These are phyloP conservation scores for Fusarium gaditjirri DNA, from an alignment of 2,329 filamentous ascomycete genomes.

Conservation along the genomic window DNA sequence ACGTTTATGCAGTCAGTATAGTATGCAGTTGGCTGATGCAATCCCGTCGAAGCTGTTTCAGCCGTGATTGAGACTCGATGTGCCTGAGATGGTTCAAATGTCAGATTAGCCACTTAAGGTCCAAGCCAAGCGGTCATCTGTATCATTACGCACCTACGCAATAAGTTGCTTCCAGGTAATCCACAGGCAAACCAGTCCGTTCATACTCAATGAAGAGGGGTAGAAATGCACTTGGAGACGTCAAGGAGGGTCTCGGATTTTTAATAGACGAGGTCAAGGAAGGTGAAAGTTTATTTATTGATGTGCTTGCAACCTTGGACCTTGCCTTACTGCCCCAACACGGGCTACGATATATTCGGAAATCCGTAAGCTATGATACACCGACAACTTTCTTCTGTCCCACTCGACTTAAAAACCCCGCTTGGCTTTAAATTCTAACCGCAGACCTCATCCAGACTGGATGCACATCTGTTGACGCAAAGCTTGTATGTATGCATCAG, in stretches of 20 bases:
- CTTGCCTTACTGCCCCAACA: background rate
- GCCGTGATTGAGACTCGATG: slow-evolving; percentile 15
- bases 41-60: slow-evolving; percentile 19
- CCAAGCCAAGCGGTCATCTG: background rate
- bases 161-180: background rate
- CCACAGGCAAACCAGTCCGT: background rate
- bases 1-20: background rate
- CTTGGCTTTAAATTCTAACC: background rate
- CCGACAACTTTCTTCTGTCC: background rate
- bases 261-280: background rate
- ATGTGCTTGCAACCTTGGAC: background rate
- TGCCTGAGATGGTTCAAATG: slow-evolving; percentile 9
- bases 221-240: background rate
- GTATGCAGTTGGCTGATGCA: slow-evolving; percentile 5
- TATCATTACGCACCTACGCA: background rate
- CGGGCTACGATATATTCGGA: background rate
- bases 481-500: background rate
- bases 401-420: background rate
- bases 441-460: background rate
- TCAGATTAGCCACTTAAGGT: slow-evolving; percentile 4
- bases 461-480: background rate
- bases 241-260: background rate
- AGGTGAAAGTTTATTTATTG: background rate
- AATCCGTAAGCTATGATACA: background rate
- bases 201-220: background rate